Base-by-base conservation (phyloP, 768 basidiomycete genomes). In the Mycena epipterygia region DNA sequence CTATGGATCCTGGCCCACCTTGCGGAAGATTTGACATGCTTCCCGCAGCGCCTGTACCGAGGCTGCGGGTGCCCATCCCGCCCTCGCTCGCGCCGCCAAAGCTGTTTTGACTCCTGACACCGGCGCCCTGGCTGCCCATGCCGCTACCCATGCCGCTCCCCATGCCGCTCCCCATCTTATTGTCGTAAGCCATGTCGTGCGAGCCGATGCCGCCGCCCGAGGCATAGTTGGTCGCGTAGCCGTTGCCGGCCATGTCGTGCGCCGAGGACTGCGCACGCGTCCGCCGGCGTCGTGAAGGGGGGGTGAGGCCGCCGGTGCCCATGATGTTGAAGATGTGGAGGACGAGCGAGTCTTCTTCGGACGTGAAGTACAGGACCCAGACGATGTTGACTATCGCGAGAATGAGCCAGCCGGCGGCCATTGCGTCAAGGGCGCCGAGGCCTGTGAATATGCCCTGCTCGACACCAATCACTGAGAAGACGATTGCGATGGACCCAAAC, bases 341-440 rank as follows among this genome's bases (percentile, higher is more conserved):
- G 2, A 46, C 32, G 12, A 70, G 42, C 2, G 68, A 67, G 30
- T 64, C 88, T 72, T 92, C 89, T 71, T 92, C 93, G 1, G 93
- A 90, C 0, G 95, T 95, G 79, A 98, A 93, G 82, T 92, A 95
- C 46, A 97, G 82, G 13, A 96, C 87, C 96, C 96, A 98, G 58
- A 98, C 75, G 67, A 96, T 88, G 85, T 98, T 89, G 57, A 96
- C 88, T 76, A 97, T 85, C 2, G 93, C 87, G 29, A 93, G 87
- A 67, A 97, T 84, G 66, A 98, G 84, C 93, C 94, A 98, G 57
- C 97, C 98, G 4, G 94, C 95, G 32, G 93, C 93, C 87, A 96
- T 91, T 11, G 97, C 95, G 71, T 93, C 91, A 66, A 90, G 82
- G 4, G 94, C 84, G 12, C 85, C 81, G 14, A 58, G 53, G 32